phyloP scores from a whole-genome alignment of 345 rosid genomes.

The Reutealis trisperma region DNA sequence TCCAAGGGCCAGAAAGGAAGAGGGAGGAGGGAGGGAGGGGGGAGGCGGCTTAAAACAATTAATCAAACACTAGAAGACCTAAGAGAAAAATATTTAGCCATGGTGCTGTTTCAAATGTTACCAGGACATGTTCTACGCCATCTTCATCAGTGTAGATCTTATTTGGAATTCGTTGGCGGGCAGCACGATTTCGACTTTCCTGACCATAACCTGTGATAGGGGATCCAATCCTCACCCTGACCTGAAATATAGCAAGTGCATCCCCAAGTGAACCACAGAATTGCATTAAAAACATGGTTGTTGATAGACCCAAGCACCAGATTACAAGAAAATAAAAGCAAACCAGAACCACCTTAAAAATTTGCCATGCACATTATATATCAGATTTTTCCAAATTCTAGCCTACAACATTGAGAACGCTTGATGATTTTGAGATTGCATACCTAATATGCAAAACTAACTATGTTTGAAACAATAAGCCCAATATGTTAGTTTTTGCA shows the following conservation, averaged over 20 bases:
- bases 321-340: neutral
- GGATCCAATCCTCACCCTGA: constrained; percentile 90
- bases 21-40: no score
- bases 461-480: neutral
- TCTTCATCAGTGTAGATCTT: constrained; percentile 80
- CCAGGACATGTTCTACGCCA: constrained; percentile 96
- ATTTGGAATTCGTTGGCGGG: constrained; percentile 90
- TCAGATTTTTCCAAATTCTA: neutral
- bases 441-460: no score
- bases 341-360: neutral
- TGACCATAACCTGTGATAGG: constrained; percentile 98
- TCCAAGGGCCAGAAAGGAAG: neutral
- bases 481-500: neutral
- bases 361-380: neutral
- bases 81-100: neutral
- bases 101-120: constrained; percentile 25
- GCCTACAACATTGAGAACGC: neutral
- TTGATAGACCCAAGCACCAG: neutral
- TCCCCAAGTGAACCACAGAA: constrained; percentile 11
- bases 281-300: neutral
- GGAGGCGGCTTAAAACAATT: no score
- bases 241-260: constrained; percentile 47
- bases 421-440: neutral
- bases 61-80: no score
- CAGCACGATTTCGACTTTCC: constrained; percentile 93